Percentiles rank a stretch among this genome's conserved stretches.
phyloP scores from a whole-genome alignment of 2,329 filamentous ascomycete genomes.

The Mycosphaerella sp. region DNA sequence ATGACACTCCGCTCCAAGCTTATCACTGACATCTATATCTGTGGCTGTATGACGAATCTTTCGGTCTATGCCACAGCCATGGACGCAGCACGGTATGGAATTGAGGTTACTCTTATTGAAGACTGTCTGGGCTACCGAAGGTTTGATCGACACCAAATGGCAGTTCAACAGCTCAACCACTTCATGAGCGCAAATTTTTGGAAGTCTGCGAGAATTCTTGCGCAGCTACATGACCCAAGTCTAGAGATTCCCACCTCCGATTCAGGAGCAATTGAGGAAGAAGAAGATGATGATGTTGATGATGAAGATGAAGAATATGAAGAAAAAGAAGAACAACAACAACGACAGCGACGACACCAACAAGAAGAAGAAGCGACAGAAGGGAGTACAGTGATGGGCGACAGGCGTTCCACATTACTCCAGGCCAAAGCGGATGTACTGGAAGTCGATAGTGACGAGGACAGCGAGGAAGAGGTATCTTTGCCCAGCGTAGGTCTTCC shows the following conservation, averaged over 20 bases:
- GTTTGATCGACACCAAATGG: slow-evolving; percentile 61
- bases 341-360: no score
- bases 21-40: slow-evolving; percentile 83
- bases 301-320: slow-evolving; percentile 9
- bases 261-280: background rate
- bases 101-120: slow-evolving; percentile 77
- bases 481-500: slow-evolving; percentile 21
- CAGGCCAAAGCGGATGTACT: slow-evolving; percentile 1
- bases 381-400: no score
- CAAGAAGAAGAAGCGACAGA: no score
- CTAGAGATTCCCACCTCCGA: background rate
- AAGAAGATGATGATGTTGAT: background rate
- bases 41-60: slow-evolving; percentile 78
- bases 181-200: slow-evolving; percentile 67
- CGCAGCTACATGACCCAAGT: slow-evolving; percentile 19
- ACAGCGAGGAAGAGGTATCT: slow-evolving; percentile 20
- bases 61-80: slow-evolving; percentile 87
- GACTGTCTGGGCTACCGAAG: slow-evolving; percentile 82
- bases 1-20: slow-evolving; percentile 75
- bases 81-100: slow-evolving; percentile 81
- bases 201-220: slow-evolving; percentile 46
- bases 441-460: slow-evolving; percentile 20
- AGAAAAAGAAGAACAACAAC: no score
- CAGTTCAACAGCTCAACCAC: slow-evolving; percentile 64
- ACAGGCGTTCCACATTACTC: background rate